These are phyloP conservation scores for Gardenia jasminoides DNA, from an alignment of 257 asterid species.

Conservation along the genomic window DNA sequence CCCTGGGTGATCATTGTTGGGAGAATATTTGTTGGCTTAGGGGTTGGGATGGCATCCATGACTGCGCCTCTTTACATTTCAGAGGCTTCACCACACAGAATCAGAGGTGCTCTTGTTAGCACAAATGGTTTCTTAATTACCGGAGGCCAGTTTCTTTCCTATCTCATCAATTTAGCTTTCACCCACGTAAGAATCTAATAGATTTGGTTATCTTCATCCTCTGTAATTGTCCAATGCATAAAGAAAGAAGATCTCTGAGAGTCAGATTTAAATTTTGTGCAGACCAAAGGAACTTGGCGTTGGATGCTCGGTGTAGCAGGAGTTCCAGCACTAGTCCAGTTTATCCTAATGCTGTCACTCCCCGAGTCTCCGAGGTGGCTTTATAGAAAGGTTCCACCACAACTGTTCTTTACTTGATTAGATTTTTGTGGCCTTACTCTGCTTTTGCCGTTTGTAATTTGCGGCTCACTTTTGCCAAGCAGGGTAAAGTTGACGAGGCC, in stretches of 20 bases:
- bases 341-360: constrained; percentile 33
- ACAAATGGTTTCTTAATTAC: constrained; percentile 61
- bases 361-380: constrained; percentile 50
- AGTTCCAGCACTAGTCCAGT: constrained; percentile 33
- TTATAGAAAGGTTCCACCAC: constrained; percentile 28
- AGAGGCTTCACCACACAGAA: constrained; percentile 67
- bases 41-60: constrained; percentile 82
- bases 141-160: constrained; percentile 57
- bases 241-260: background rate
- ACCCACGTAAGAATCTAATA: constrained; percentile 32
- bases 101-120: constrained; percentile 73
- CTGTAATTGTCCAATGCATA: background rate
- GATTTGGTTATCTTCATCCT: background rate
- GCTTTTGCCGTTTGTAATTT: background rate
- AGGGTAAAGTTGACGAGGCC: constrained; percentile 36
- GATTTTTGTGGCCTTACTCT: background rate
- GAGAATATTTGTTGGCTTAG: constrained; percentile 55
- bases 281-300: constrained; percentile 43
- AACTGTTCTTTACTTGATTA: background rate
- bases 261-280: background rate
- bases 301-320: constrained; percentile 50
- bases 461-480: constrained; percentile 3
- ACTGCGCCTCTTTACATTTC: constrained; percentile 67
- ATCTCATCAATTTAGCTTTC: constrained; percentile 57
- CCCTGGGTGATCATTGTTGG: constrained; percentile 53